Conservation (phyloP, 768 basidiomycete genomes). For the Chlorophyllum brunneum region DNA sequence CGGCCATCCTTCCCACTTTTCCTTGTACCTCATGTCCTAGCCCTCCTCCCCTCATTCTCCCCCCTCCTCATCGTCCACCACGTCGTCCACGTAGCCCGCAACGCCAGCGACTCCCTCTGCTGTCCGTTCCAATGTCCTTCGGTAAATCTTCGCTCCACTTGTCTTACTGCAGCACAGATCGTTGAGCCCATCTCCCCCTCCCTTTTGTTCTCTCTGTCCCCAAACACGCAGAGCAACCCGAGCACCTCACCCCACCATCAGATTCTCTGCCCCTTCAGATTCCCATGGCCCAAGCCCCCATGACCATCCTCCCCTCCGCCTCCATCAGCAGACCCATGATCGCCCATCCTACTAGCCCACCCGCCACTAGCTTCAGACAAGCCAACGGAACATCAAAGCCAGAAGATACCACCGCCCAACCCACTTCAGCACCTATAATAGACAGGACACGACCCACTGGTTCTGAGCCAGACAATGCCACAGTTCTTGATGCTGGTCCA, state of each 20-base stretch:
- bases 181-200: conserved; percentile 10
- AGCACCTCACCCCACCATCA: neutral
- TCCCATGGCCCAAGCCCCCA: conserved; percentile 9
- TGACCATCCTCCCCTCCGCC: conserved; percentile 13
- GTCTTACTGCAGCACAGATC: conserved; percentile 13
- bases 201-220: too few species aligned
- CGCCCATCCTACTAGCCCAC: conserved; percentile 12
- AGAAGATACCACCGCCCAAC: conserved; percentile 10
- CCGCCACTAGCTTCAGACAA: neutral
- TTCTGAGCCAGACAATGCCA: conserved; percentile 6
- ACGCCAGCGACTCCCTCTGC: neutral
- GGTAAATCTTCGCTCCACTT: conserved; percentile 12
- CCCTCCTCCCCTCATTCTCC: conserved; percentile 9
- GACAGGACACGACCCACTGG: neutral
- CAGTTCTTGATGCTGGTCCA: conserved; percentile 1
- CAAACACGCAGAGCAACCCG: conserved; percentile 15
- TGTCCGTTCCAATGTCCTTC: conserved; percentile 2
- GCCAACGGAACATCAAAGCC: conserved; percentile 1
- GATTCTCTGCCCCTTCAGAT: conserved; percentile 2
- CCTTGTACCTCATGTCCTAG: conserved; percentile 26
- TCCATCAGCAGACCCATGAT: conserved; percentile 10
- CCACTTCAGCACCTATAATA: neutral
- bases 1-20: conserved; percentile 15
- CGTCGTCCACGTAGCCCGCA: neutral
- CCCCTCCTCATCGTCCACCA: conserved; percentile 2